These are phyloP conservation scores for Termitomyces sp. DNA, from an alignment of 768 basidiomycete genomes.

Conservation along the genomic window DNA sequence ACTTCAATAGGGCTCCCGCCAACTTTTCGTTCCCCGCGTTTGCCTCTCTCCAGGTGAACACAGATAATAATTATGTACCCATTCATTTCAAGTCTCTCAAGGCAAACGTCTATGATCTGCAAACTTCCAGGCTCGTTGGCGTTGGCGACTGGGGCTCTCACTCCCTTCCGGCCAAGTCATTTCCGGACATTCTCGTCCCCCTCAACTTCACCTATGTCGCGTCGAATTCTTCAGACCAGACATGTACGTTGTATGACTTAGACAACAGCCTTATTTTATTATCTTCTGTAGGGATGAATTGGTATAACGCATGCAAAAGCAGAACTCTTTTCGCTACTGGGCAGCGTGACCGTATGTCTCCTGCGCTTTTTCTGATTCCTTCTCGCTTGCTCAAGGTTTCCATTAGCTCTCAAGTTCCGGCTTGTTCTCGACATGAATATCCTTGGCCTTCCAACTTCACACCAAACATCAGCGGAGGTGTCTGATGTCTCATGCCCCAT, in stretches of 20 bases:
- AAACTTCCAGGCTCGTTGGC: slow-evolving; percentile 60
- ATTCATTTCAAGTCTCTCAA: slow-evolving; percentile 63
- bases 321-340: slow-evolving; percentile 39
- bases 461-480: slow-evolving; percentile 50
- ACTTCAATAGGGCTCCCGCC: slow-evolving; percentile 74
- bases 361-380: slow-evolving; percentile 1
- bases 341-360: slow-evolving; percentile 54
- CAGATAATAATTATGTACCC: slow-evolving; percentile 70
- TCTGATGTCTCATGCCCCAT: slow-evolving; percentile 65
- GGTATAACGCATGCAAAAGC: slow-evolving; percentile 78
- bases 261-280: not conserved
- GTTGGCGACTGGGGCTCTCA: slow-evolving; percentile 55
- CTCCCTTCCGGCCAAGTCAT: slow-evolving; percentile 62
- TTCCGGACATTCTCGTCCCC: slow-evolving; percentile 64
- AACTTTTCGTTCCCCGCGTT: slow-evolving; percentile 87
- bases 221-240: slow-evolving; percentile 73
- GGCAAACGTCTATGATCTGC: slow-evolving; percentile 67
- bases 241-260: slow-evolving; percentile 45
- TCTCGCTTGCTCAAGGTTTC: slow-evolving; percentile 17
- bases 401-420: slow-evolving; percentile 54
- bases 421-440: slow-evolving; percentile 66
- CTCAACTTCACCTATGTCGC: slow-evolving; percentile 83
- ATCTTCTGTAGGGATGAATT: slow-evolving; percentile 51
- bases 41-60: slow-evolving; percentile 74
- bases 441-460: slow-evolving; percentile 54